phyloP scores from a whole-genome alignment of 176 grass and related monocot species.

The Luzula sylvatica region DNA sequence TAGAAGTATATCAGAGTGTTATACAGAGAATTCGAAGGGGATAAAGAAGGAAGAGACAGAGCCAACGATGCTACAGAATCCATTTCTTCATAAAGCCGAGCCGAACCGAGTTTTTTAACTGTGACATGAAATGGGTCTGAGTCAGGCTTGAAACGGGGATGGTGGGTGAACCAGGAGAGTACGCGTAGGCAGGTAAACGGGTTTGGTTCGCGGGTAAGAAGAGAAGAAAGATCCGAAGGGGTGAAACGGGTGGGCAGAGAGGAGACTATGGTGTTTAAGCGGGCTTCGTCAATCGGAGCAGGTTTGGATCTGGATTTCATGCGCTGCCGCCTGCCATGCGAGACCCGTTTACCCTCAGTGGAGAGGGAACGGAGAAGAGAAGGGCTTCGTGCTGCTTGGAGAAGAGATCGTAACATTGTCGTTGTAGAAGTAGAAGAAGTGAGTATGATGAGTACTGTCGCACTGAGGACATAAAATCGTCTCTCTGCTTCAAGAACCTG shows the following conservation, averaged over 20 bases:
- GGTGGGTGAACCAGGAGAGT: slow-evolving; percentile 45
- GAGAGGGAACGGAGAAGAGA: slow-evolving; percentile 5
- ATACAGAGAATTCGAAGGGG: slow-evolving; percentile 31
- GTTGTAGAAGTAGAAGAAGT: not conserved
- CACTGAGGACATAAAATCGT: too few relatives aligned
- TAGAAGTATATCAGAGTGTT: slow-evolving; percentile 70
- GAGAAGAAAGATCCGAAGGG: slow-evolving; percentile 36
- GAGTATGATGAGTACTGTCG: too few relatives aligned
- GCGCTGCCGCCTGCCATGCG: not conserved
- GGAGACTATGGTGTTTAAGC: slow-evolving; percentile 33
- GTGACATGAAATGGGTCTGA: slow-evolving; percentile 43
- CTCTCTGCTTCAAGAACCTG: too few relatives aligned
- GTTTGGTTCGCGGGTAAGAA: slow-evolving; percentile 28
- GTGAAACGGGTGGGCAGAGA: slow-evolving; percentile 61
- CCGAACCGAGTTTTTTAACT: slow-evolving; percentile 45
- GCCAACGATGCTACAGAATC: slow-evolving; percentile 42
- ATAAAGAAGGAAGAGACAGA: slow-evolving; percentile 56
- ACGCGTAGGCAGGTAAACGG: slow-evolving; percentile 46
- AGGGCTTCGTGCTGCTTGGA: too few relatives aligned
- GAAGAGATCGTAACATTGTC: not conserved
- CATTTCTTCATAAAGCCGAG: slow-evolving; percentile 57
- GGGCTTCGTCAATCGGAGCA: slow-evolving; percentile 15
- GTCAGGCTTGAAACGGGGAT: slow-evolving; percentile 32
- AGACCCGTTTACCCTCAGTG: not conserved
- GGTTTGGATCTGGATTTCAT: slow-evolving; percentile 10